phyloP scores from a whole-genome alignment of 1,284 basidiomycete genomes.

The Bondarzewia mesenterica region DNA sequence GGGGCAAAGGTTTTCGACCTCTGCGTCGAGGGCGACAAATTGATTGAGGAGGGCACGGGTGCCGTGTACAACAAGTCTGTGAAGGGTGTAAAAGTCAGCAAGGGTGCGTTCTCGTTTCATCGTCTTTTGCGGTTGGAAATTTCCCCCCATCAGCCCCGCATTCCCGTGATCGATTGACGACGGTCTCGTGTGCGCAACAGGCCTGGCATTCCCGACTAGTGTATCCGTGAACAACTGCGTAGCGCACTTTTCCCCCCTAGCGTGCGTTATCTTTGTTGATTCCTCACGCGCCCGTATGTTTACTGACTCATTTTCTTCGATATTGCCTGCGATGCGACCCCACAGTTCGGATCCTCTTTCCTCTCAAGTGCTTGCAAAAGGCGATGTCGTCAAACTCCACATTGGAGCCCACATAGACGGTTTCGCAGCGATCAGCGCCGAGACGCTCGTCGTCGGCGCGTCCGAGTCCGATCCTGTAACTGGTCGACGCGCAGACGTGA shows the following conservation, averaged over 20 bases:
- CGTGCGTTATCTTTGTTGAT: slow-evolving; percentile 34
- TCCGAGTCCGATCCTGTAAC: slow-evolving; percentile 67
- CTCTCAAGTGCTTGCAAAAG: slow-evolving; percentile 65
- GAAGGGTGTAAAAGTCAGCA: slow-evolving; percentile 80
- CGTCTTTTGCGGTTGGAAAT: slow-evolving; percentile 2
- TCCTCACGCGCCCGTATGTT: slow-evolving; percentile 6
- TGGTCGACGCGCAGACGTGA: slow-evolving; percentile 81
- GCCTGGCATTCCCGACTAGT: slow-evolving; percentile 90
- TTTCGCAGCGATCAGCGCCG: slow-evolving; percentile 82
- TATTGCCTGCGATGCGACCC: background rate
- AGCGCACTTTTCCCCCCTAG: slow-evolving; percentile 75
- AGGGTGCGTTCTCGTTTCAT: slow-evolving; percentile 49
- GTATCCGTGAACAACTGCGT: slow-evolving; percentile 90
- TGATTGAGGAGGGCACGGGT: slow-evolving; percentile 79
- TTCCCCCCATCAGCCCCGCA: slow-evolving; percentile 2
- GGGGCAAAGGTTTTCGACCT: slow-evolving; percentile 89
- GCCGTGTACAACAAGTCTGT: slow-evolving; percentile 87
- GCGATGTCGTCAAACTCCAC: slow-evolving; percentile 94
- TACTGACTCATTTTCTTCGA: background rate
- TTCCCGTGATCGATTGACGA: background rate
- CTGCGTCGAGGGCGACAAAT: slow-evolving; percentile 87
- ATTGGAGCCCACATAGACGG: slow-evolving; percentile 97
- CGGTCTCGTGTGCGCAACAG: slow-evolving; percentile 35
- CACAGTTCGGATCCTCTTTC: slow-evolving; percentile 65
- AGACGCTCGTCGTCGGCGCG: slow-evolving; percentile 85